Conservation (phyloP, 2,329 filamentous ascomycete species). For the Tolypocladium tundrense region DNA sequence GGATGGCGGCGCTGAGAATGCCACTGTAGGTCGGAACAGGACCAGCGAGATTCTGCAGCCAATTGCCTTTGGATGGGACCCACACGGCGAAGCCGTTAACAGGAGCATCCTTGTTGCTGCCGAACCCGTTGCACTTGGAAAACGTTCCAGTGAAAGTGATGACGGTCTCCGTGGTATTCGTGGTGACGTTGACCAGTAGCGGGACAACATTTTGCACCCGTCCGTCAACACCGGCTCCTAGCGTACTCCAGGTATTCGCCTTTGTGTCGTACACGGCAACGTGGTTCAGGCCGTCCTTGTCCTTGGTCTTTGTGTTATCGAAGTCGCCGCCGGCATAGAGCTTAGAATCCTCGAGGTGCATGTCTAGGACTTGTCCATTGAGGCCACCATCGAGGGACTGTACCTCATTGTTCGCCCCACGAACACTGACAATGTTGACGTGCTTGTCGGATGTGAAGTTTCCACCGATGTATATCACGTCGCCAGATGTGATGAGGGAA, state of each 20-base stretch:
- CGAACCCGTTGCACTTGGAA: conserved; percentile 58
- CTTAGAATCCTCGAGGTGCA: conserved; percentile 54
- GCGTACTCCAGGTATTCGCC: conserved; percentile 60
- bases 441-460: conserved; percentile 65
- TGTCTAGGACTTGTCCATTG: conserved; percentile 64
- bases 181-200: conserved; percentile 68
- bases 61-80: conserved; percentile 77
- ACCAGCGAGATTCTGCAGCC: conserved; percentile 70
- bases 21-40: conserved; percentile 60
- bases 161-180: conserved; percentile 56
- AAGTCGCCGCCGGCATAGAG: conserved; percentile 84
- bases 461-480: conserved; percentile 67
- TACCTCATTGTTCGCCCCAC: conserved; percentile 45
- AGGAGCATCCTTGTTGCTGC: conserved; percentile 45
- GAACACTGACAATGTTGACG: conserved; percentile 69
- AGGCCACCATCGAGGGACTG: conserved; percentile 61
- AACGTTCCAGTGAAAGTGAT: conserved; percentile 78
- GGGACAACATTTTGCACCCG: conserved; percentile 64
- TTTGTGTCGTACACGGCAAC: conserved; percentile 66
- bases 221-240: conserved; percentile 82
- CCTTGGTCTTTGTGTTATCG: conserved; percentile 56
- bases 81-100: conserved; percentile 79
- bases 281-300: conserved; percentile 56
- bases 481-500: conserved; percentile 53
- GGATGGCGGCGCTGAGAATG: conserved; percentile 56